Evolutionary conservation across 257 asterid species (phyloP), one percentile per base, ranked within the genome.

Genomic region (Rubia yunnanensis): DNA sequence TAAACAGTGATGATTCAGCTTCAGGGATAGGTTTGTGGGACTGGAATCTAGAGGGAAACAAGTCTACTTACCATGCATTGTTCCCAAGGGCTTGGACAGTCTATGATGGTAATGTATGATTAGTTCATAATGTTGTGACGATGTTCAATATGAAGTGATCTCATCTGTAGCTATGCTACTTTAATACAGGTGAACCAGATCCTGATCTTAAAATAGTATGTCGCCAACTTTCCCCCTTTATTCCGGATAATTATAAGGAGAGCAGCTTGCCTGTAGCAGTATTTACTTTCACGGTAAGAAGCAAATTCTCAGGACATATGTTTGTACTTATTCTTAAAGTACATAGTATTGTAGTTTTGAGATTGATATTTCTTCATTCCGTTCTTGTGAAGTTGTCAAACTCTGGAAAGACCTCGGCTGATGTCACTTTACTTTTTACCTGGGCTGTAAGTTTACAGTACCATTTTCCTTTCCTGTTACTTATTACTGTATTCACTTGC

Each of bases 51-150:
- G 75, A 71, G 49, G 99, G 99, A 49, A 66, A 73, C 64, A 75
- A 75, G 30, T 94, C 88, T 32, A 83, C 95, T 18, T 94, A 90
- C 84, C 97, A 94, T 90, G 99, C 92, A 55, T 71, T 94, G 79
- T 94, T 65, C 78, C 99, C 99, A 5, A 86, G 99, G 81, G 83
- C 99, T n/a, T 94, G 99, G 99, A 94, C 99, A 34, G 94, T 86
- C 32, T 90, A 90, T 66, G 89, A 90, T 69, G 96, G 97, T 94
- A 86, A 70, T 64, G 56, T 63, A 17, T 17, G 27, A 60, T 78
- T 35, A 60, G 60, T 59, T 63, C 44, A 50, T 67, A n/a, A 50
- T 66, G 48, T 80, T 32, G 32, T 35, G 62, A 39, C 69, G 27
- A 71, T 56, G 69, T 50, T 39, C 55, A 10, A 67, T 58, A 46